phyloP scores from a whole-genome alignment of 441 rosid species.

The Macaranga tanarius region DNA sequence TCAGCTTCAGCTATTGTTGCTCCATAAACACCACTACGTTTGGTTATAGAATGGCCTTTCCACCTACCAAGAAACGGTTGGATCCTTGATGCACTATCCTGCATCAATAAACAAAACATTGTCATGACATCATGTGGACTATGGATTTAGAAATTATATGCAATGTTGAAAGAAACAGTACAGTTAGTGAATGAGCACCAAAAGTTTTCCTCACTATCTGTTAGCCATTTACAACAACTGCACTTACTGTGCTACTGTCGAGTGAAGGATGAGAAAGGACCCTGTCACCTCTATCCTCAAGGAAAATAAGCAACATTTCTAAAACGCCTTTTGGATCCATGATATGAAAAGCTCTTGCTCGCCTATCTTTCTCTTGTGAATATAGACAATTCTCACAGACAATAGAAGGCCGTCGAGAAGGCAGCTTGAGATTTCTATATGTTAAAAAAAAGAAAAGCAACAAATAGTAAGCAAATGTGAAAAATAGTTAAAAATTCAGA shows the following conservation, averaged over 20 bases:
- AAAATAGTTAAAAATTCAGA: neutral
- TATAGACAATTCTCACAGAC: slow-evolving; percentile 90
- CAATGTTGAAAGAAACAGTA: neutral
- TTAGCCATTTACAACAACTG: neutral
- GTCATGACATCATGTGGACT: neutral
- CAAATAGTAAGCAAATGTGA: neutral
- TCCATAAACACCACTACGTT: slow-evolving; percentile 90
- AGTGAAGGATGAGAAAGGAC: slow-evolving; percentile 51
- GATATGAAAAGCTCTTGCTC: slow-evolving; percentile 87
- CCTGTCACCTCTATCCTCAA: slow-evolving; percentile 64
- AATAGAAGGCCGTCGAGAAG: slow-evolving; percentile 67
- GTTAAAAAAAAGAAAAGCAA: neutral
- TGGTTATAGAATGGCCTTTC: slow-evolving; percentile 80
- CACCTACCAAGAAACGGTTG: slow-evolving; percentile 79
- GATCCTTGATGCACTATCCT: slow-evolving; percentile 50
- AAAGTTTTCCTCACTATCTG: neutral
- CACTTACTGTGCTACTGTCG: slow-evolving; percentile 39
- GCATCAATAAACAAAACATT: slow-evolving; percentile 25
- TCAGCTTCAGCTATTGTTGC: slow-evolving; percentile 75
- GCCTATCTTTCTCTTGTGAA: slow-evolving; percentile 59
- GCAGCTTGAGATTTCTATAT: slow-evolving; percentile 77
- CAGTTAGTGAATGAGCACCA: neutral
- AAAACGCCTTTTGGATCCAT: slow-evolving; percentile 80
- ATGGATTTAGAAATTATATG: neutral
- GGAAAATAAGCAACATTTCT: slow-evolving; percentile 80